Conservation (phyloP, 495 filamentous ascomycete species). For the Aspergillus indologenus region DNA sequence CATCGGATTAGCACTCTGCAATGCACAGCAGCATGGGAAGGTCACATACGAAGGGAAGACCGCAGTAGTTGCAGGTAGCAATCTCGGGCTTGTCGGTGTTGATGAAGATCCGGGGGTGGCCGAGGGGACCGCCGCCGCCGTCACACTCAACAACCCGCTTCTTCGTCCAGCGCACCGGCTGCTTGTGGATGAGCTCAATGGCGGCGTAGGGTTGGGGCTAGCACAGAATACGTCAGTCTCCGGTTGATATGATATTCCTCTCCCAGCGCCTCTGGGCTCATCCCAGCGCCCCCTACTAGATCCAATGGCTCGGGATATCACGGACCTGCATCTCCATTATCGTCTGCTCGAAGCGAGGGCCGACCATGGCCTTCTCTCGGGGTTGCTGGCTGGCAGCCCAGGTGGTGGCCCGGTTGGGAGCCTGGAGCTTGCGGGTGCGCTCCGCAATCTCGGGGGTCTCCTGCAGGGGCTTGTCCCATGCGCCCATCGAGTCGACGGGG, state of each 20-base stretch:
- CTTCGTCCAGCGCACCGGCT: slow-evolving; percentile 90
- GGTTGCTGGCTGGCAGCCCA: slow-evolving; percentile 86
- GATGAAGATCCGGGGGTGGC: slow-evolving; percentile 93
- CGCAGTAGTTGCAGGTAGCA: slow-evolving; percentile 85
- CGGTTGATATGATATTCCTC: neutral
- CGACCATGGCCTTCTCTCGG: slow-evolving; percentile 76
- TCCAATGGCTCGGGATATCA: slow-evolving; percentile 10
- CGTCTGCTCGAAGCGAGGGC: slow-evolving; percentile 95
- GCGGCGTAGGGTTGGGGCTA: slow-evolving; percentile 86
- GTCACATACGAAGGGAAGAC: slow-evolving; percentile 82
- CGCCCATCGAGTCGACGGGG: slow-evolving; percentile 48
- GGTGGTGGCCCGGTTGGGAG: slow-evolving; percentile 75
- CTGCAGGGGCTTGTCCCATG: slow-evolving; percentile 44
- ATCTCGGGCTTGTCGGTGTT: slow-evolving; percentile 98
- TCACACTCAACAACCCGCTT: slow-evolving; percentile 80
- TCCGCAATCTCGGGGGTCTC: slow-evolving; percentile 62
- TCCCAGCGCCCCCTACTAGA: too few relatives aligned
- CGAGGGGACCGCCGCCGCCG: slow-evolving; percentile 86
- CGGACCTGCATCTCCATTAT: slow-evolving; percentile 85
- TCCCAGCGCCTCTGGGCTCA: neutral
- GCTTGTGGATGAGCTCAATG: slow-evolving; percentile 92
- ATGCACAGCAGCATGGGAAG: neutral
- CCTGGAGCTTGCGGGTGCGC: slow-evolving; percentile 63
- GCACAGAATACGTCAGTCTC: neutral
- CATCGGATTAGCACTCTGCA: slow-evolving; percentile 1